phyloP scores from a whole-genome alignment of 495 filamentous ascomycete species.

The Poronia punctata region DNA sequence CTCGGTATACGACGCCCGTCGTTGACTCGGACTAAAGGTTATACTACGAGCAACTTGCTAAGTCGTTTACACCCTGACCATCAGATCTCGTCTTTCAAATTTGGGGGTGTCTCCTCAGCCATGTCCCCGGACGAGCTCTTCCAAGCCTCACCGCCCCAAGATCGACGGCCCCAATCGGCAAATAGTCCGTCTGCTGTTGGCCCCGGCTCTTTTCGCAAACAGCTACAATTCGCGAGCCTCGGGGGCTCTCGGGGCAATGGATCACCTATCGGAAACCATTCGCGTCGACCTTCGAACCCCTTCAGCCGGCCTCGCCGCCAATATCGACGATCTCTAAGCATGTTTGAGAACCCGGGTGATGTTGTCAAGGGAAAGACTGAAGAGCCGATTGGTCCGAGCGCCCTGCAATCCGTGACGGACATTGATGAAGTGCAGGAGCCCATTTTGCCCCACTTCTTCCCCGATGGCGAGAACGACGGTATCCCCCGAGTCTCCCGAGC shows the following conservation, averaged over 20 bases:
- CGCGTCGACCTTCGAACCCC: conserved; percentile 65
- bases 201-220: conserved; percentile 50
- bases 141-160: conserved; percentile 67
- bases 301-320: conserved; percentile 76
- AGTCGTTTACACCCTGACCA: conserved; percentile 45
- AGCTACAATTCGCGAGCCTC: conserved; percentile 49
- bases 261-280: conserved; percentile 62
- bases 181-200: conserved; percentile 46
- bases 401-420: conserved; percentile 69
- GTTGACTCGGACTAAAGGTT: conserved; percentile 52
- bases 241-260: conserved; percentile 46
- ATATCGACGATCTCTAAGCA: conserved; percentile 85
- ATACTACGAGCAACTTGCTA: conserved; percentile 45
- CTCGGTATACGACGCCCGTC: conserved; percentile 54
- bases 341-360: conserved; percentile 91
- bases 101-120: conserved; percentile 55
- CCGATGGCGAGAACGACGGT: conserved; percentile 70
- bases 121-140: conserved; percentile 75
- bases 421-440: conserved; percentile 59
- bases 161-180: conserved; percentile 51
- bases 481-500: conserved; percentile 78
- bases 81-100: conserved; percentile 67
- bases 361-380: conserved; percentile 65
- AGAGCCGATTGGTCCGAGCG: conserved; percentile 39
- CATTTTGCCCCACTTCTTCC: conserved; percentile 75